Conservation (phyloP, 768 basidiomycete genomes). For the Lenzites betulinus region DNA sequence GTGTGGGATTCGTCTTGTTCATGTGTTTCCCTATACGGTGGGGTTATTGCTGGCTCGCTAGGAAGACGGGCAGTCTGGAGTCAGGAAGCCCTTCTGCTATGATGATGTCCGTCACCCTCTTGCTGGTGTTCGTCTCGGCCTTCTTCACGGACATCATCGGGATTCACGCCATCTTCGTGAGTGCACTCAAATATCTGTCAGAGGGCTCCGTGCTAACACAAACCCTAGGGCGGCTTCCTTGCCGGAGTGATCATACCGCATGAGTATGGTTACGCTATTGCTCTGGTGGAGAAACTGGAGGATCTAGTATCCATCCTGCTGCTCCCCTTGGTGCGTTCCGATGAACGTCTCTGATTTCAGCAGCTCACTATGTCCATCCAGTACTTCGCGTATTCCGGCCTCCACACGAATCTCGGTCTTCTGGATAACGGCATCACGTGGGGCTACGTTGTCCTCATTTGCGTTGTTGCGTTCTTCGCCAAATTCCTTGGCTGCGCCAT, state of each 20-base stretch:
- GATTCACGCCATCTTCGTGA: constrained; percentile 66
- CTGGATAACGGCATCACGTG: constrained; percentile 72
- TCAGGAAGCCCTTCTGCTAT: constrained; percentile 67
- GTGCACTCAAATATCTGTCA: constrained; percentile 26
- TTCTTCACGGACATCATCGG: constrained; percentile 91
- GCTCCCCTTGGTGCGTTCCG: constrained; percentile 65
- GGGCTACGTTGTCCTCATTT: constrained; percentile 79
- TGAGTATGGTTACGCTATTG: constrained; percentile 78
- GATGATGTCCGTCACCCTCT: constrained; percentile 80
- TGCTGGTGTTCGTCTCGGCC: constrained; percentile 71
- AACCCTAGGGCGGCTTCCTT: constrained; percentile 66
- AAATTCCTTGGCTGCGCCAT: constrained; percentile 76
- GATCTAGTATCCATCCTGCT: constrained; percentile 80
- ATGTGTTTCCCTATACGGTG: constrained; percentile 65
- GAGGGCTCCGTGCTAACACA: constrained; percentile 21
- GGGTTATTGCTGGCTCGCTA: constrained; percentile 66
- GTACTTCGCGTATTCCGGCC: constrained; percentile 82
- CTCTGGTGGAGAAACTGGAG: constrained; percentile 83
- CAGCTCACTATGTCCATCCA: constrained; percentile 25
- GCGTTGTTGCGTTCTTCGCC: constrained; percentile 70
- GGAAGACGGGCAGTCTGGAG: constrained; percentile 70
- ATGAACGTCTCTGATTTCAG: not conserved
- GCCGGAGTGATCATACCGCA: constrained; percentile 83
- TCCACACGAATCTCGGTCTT: constrained; percentile 78
- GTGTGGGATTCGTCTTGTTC: constrained; percentile 65